These are phyloP conservation scores for Claviceps sp. DNA, from an alignment of 2,329 filamentous ascomycete genomes.

Conservation along the genomic window DNA sequence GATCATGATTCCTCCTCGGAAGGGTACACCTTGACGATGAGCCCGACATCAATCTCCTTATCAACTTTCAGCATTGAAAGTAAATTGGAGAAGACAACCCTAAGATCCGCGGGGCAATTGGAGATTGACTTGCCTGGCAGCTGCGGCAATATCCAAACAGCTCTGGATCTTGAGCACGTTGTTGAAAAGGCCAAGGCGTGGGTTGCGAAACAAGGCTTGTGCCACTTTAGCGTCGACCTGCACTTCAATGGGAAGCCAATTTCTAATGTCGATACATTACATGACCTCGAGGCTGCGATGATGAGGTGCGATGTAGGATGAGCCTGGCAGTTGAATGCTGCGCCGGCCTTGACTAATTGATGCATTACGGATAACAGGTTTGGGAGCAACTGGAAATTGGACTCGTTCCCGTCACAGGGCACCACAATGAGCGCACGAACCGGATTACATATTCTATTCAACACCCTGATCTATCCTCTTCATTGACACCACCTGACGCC, in stretches of 20 bases:
- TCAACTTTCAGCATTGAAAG: constrained; percentile 13
- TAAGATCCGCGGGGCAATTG: constrained; percentile 15
- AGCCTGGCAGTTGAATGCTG: neutral
- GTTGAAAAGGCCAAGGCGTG: constrained; percentile 16
- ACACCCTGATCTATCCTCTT: constrained; percentile 21
- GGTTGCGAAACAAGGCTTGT: constrained; percentile 18
- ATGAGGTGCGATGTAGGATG: constrained; percentile 15
- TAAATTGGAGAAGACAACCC: constrained; percentile 11
- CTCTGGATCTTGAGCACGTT: constrained; percentile 12
- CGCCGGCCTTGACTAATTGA: neutral
- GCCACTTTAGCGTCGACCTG: constrained; percentile 17
- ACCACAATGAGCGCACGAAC: constrained; percentile 6
- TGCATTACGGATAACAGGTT: constrained; percentile 3
- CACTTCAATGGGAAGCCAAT: constrained; percentile 10
- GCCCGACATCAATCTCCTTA: constrained; percentile 10
- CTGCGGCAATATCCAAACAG: constrained; percentile 6
- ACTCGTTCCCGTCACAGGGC: constrained; percentile 11
- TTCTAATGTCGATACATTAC: constrained; percentile 5
- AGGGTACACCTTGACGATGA: constrained; percentile 2
- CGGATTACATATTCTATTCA: constrained; percentile 21
- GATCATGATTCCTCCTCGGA: neutral
- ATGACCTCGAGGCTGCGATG: constrained; percentile 11
- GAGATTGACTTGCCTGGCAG: constrained; percentile 13
- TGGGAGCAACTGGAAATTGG: constrained; percentile 19
- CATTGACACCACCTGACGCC: constrained; percentile 15